Evolutionary conservation across 2,329 filamentous ascomycete genomes (phyloP), one percentile per base, ranked within the genome.

Genomic region (Ascochyta viciae-villosae): DNA sequence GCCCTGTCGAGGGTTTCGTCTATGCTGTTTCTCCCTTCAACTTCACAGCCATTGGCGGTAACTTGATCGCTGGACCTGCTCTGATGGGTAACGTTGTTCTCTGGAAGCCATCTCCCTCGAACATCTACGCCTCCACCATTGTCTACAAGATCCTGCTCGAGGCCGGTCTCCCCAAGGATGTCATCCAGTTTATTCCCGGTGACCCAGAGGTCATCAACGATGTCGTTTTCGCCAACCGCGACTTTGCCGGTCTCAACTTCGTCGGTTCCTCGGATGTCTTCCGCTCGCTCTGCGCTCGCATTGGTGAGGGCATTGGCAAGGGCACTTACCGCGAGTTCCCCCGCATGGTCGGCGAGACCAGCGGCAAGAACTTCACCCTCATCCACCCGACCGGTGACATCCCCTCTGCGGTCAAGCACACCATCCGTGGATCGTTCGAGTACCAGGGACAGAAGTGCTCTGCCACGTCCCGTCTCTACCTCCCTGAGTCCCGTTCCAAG

Each of bases 11-110:
- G 76, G 93, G 93, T 13, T 96, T 97, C 75, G 91, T 97, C 58
- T 96, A 96, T 74, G 92, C 93, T 34, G 87, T 96, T 68, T 91
- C 88, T 58, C 93, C 93, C 41, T 97, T 96, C 84, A 97, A 97
- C 81, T 96, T 97, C 79, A 96, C 92, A 13, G 93, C 93, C 62
- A 96, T 97, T 68, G 92, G 87, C 7, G 93, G 89, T 52, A 96
- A 96, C 78, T 80, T 97, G 39, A 85, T 89, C 19, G 89, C 87
- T 38, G 88, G 90, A 0, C 92, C 93, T 22, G 92, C 91, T 0
- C 80, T 96, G 57, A 87, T 96, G 81, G 93, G 93, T 57, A 97
- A 97, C 74, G 93, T 96, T 1, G 91, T 96, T 4, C 80, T 97
- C 37, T 97, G 93, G 93, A 97, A 97, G 83, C 93, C 93, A 10